Percentiles rank a stretch among this genome's conserved stretches.
Conservation (phyloP, 345 rosid species). For the Eucalyptus regnans region DNA sequence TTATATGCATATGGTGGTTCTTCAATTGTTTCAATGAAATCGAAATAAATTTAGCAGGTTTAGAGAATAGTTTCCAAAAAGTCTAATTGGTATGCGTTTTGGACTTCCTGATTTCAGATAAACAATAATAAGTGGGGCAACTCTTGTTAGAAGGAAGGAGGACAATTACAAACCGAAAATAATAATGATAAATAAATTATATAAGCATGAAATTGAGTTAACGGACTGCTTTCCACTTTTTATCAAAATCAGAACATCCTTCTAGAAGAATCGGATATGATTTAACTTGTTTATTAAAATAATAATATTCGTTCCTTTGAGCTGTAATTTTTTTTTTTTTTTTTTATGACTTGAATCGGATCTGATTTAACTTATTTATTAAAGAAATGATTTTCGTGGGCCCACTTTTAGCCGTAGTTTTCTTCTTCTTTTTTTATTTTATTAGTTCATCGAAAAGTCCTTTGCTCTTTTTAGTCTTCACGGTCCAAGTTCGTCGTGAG, state of each 20-base stretch:
- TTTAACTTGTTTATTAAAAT: neutral
- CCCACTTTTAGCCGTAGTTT: neutral
- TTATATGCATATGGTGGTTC: neutral
- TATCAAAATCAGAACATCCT: neutral
- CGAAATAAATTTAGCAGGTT: neutral
- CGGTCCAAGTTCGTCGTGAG: neutral
- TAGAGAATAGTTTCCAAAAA: neutral
- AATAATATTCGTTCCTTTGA: neutral
- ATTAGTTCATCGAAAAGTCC: neutral
- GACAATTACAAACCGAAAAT: too few species aligned
- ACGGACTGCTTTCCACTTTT: neutral
- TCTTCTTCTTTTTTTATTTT: neutral
- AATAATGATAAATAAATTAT: neutral
- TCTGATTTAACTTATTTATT: too few species aligned
- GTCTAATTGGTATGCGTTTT: neutral
- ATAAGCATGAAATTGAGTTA: neutral
- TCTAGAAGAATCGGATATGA: neutral
- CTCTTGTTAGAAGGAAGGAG: too few species aligned
- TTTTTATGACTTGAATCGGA: too few species aligned
- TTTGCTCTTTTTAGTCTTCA: neutral
- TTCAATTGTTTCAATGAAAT: neutral
- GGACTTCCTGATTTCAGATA: neutral
- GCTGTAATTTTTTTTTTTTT: too few species aligned
- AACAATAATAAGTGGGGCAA: neutral
- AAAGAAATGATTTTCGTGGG: too few species aligned